These are phyloP conservation scores for Cavenderia fasciculata DNA, from an alignment of 78 protist genomes.

Conservation along the genomic window DNA sequence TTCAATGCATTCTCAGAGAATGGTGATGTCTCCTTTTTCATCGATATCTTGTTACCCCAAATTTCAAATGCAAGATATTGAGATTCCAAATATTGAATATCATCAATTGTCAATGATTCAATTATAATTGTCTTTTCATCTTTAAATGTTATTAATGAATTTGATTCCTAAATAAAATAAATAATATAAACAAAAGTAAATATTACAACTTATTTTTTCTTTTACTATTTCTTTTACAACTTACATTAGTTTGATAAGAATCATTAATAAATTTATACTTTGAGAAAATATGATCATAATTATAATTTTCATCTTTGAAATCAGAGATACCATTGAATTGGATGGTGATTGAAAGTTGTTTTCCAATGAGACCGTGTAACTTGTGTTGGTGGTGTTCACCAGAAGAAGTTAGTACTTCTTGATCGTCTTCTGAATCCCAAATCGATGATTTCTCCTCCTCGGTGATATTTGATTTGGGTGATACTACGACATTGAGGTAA, in stretches of 20 bases:
- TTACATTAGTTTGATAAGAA: not conserved
- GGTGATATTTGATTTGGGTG: constrained; percentile 1
- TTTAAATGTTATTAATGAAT: not conserved
- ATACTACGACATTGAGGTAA: constrained; percentile 17
- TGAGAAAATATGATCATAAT: not conserved
- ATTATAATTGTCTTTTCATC: constrained; percentile 6
- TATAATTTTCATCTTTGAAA: constrained; percentile 15
- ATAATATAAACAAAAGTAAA: too few species aligned
- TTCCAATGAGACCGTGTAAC: not conserved
- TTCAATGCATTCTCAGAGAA: not conserved
- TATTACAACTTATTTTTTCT: too few species aligned
- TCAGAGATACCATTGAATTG: constrained; percentile 32
- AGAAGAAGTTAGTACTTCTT: too few species aligned
- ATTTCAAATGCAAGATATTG: constrained; percentile 57
- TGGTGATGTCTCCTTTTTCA: not conserved
- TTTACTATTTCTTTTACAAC: too few species aligned
- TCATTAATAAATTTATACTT: not conserved
- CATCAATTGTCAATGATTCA: not conserved
- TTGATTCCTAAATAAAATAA: not conserved
- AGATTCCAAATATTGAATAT: constrained; percentile 27
- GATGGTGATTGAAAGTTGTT: not conserved
- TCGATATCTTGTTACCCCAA: constrained; percentile 10
- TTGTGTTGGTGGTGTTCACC: not conserved
- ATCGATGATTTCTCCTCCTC: constrained; percentile 11
- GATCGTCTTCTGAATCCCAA: not conserved